Evolutionary conservation across 805 yeast species (phyloP).

Genomic region (Ogataea populi-albae): DNA sequence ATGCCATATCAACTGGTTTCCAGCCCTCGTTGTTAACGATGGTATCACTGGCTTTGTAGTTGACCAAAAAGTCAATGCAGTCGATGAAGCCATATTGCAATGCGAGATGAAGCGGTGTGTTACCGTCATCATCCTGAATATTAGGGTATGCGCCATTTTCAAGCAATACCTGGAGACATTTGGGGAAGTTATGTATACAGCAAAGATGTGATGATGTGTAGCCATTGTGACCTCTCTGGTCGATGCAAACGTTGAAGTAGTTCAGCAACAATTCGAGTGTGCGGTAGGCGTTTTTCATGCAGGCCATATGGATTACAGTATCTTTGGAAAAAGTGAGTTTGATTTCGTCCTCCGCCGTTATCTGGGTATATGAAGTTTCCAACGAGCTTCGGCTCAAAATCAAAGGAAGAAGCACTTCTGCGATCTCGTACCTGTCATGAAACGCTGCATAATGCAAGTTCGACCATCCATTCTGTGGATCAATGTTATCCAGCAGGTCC

Average conservation of each 20-base stretch:
- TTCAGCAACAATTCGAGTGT: slow-evolving; percentile 72
- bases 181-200: slow-evolving; percentile 54
- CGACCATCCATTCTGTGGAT: slow-evolving; percentile 77
- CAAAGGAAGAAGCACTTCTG: slow-evolving; percentile 24
- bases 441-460: slow-evolving; percentile 78
- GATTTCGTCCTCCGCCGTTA: slow-evolving; percentile 34
- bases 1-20: slow-evolving; percentile 60
- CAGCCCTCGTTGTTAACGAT: slow-evolving; percentile 58
- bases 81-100: slow-evolving; percentile 63
- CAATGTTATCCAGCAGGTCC: slow-evolving; percentile 62
- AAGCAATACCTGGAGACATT: slow-evolving; percentile 60
- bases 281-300: slow-evolving; percentile 51
- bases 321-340: slow-evolving; percentile 50
- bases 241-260: slow-evolving; percentile 50
- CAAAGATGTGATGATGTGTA: slow-evolving; percentile 71
- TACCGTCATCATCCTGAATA: slow-evolving; percentile 67
- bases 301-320: slow-evolving; percentile 71
- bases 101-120: slow-evolving; percentile 83
- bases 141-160: slow-evolving; percentile 78
- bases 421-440: slow-evolving; percentile 63
- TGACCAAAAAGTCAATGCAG: slow-evolving; percentile 52
- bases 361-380: slow-evolving; percentile 24
- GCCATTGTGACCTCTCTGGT: slow-evolving; percentile 45
- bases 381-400: slow-evolving; percentile 14
- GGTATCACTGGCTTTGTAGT: slow-evolving; percentile 46